Evolutionary conservation across 352 stramenopile species (phyloP).

Genomic region (Aphanomyces euteiches): DNA sequence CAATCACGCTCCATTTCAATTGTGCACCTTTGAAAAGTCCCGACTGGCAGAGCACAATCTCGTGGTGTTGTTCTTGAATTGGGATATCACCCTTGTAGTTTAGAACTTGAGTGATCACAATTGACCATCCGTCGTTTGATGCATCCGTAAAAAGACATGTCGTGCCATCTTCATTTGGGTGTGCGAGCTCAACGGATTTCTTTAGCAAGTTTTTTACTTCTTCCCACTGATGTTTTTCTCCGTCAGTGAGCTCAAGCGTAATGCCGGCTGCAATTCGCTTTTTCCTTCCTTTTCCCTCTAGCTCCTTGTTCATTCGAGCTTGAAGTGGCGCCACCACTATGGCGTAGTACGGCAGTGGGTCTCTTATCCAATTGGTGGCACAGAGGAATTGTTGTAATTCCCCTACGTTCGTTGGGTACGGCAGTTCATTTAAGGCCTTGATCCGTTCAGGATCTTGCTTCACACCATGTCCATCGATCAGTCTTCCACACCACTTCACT

Average conservation of each 20-base stretch:
- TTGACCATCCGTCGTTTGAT: conserved; percentile 26
- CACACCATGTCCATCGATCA: conserved; percentile 13
- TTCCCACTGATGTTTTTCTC: not conserved
- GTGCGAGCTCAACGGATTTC: not conserved
- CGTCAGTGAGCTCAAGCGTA: not conserved
- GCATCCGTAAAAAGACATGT: conserved; percentile 28
- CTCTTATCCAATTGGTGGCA: conserved; percentile 14
- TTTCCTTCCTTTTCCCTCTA: not conserved
- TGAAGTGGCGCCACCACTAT: not conserved
- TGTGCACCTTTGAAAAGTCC: conserved; percentile 32
- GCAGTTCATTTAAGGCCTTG: conserved; percentile 17
- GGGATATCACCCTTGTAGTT: conserved; percentile 28
- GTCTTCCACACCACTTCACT: conserved; percentile 28
- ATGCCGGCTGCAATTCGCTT: not conserved
- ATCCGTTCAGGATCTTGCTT: conserved; percentile 20
- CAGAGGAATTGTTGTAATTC: conserved; percentile 25
- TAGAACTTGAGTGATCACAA: conserved; percentile 29
- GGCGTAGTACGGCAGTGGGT: conserved; percentile 1
- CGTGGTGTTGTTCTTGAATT: conserved; percentile 31
- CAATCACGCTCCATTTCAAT: conserved; percentile 31
- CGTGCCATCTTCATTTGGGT: not conserved
- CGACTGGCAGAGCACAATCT: conserved; percentile 32
- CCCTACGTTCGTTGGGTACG: conserved; percentile 30
- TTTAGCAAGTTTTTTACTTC: not conserved
- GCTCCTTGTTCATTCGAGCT: not conserved